Percentiles rank a stretch among this genome's conserved stretches.
Conservation (phyloP, 2,329 filamentous ascomycete species). For the Paramyrothecium sp. region DNA sequence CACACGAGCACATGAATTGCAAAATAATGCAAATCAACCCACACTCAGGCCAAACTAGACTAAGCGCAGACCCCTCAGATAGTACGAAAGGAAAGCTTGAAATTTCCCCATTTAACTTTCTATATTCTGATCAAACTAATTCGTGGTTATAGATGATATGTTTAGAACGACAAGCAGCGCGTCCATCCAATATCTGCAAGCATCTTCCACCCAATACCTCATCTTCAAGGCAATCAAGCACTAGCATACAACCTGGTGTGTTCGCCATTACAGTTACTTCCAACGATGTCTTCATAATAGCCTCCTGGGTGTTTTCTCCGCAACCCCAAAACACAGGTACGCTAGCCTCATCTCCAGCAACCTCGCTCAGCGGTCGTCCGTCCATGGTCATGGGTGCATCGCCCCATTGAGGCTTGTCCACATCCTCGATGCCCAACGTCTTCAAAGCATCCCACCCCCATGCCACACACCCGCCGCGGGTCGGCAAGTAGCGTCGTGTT, state of each 20-base stretch:
- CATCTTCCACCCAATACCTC: neutral
- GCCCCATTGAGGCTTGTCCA: slow-evolving; percentile 56
- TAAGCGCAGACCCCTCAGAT: too few species aligned
- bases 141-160: too few species aligned
- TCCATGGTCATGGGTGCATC: slow-evolving; percentile 41
- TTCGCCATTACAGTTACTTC: slow-evolving; percentile 60
- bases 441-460: slow-evolving; percentile 61
- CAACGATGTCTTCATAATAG: slow-evolving; percentile 54
- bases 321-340: slow-evolving; percentile 64
- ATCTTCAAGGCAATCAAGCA: slow-evolving; percentile 41
- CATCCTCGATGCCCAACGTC: slow-evolving; percentile 52
- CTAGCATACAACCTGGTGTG: slow-evolving; percentile 61
- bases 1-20: too few species aligned
- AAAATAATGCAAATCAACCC: too few species aligned
- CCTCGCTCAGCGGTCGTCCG: slow-evolving; percentile 31
- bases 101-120: too few species aligned
- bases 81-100: too few species aligned
- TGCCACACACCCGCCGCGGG: slow-evolving; percentile 63
- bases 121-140: too few species aligned
- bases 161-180: too few species aligned
- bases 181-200: too few species aligned
- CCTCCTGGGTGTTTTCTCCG: slow-evolving; percentile 65
- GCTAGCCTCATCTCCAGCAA: slow-evolving; percentile 28
- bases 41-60: too few species aligned
- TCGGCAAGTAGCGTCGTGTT: slow-evolving; percentile 52